These are phyloP conservation scores for Pseudopithomyces maydicus DNA, from an alignment of 2,329 filamentous ascomycete genomes.

Conservation along the genomic window DNA sequence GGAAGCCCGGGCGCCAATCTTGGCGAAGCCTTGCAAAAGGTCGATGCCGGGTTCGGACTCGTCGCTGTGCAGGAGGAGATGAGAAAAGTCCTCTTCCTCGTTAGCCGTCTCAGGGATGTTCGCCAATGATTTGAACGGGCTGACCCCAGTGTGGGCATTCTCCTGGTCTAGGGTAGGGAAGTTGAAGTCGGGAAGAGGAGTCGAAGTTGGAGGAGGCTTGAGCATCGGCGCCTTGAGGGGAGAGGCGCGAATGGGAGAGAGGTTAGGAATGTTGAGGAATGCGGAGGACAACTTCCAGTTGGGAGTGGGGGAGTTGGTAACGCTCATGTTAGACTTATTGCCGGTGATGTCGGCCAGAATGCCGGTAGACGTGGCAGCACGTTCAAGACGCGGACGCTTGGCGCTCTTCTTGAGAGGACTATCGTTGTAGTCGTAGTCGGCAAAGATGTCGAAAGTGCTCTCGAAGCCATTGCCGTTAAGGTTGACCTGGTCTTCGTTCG, in stretches of 20 bases:
- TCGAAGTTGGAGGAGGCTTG: slow-evolving; percentile 33
- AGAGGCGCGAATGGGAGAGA: slow-evolving; percentile 40
- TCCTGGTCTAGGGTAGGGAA: slow-evolving; percentile 27
- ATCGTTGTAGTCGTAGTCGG: slow-evolving; percentile 54
- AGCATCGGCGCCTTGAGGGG: slow-evolving; percentile 37
- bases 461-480: slow-evolving; percentile 55
- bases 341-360: slow-evolving; percentile 67
- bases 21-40: slow-evolving; percentile 76
- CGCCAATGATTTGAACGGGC: slow-evolving; percentile 37
- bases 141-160: slow-evolving; percentile 26
- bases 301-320: slow-evolving; percentile 40
- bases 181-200: slow-evolving; percentile 26
- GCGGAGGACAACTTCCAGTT: slow-evolving; percentile 43
- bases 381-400: slow-evolving; percentile 65
- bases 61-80: slow-evolving; percentile 64
- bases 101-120: slow-evolving; percentile 27
- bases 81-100: slow-evolving; percentile 62
- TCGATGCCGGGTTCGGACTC: slow-evolving; percentile 68
- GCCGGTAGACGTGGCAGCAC: slow-evolving; percentile 65
- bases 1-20: slow-evolving; percentile 62
- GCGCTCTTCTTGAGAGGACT: slow-evolving; percentile 71
- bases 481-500: slow-evolving; percentile 62
- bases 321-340: slow-evolving; percentile 56
- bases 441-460: slow-evolving; percentile 67
- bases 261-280: slow-evolving; percentile 42